Evolutionary conservation across 1,139 yeast species (phyloP), one percentile per base, ranked within the genome.

Genomic region (Debaryomycetaceae sp.): DNA sequence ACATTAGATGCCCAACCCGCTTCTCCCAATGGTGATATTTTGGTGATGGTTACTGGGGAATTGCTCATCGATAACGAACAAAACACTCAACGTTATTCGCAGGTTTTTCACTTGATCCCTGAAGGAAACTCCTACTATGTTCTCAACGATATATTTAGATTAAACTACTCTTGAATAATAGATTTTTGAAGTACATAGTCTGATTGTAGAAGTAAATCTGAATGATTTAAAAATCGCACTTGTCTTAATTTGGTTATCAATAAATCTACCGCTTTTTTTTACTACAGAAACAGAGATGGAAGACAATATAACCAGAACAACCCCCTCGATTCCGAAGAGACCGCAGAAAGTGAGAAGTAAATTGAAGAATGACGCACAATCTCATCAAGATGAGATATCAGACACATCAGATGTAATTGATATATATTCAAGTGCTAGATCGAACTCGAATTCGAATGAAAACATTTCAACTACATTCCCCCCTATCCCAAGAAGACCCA

Each of bases 1-100:
- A 91, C 99, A 41, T 79, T 93, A 60, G 99, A 93, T 63, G 99
- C 98, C 42, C 99, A 93, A 74, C 99, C 99, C 41, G 97, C 95
- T 37, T 86, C 96, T 49, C 88, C 96, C 49, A 80, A 75, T 57
- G 97, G 97, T 50, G 98, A 91, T 63, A 96, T 93, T 48, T 78
- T 93, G 60, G 98, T 91, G 47, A 86, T 93, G 96, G 98, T 93
- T 57, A 93, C 99, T 45, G 99, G 99, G 53, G 97, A 89, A 68
- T 80, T 93, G 56, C 70, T 90, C 56, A 80, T 86, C 58, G 99
- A 93, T 65, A 98, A 91, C 52, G 98, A 93, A 72, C 87, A 84
- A 63, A 89, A 89, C 68, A 83, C 98, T 46, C 97, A 91, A 72
- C 84, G 96, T 70, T 93, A 90, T 72, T 88, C 98, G 34, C 99